These are phyloP conservation scores for Cladosporium sp. DNA, from an alignment of 2,329 filamentous ascomycete species.

Conservation along the genomic window DNA sequence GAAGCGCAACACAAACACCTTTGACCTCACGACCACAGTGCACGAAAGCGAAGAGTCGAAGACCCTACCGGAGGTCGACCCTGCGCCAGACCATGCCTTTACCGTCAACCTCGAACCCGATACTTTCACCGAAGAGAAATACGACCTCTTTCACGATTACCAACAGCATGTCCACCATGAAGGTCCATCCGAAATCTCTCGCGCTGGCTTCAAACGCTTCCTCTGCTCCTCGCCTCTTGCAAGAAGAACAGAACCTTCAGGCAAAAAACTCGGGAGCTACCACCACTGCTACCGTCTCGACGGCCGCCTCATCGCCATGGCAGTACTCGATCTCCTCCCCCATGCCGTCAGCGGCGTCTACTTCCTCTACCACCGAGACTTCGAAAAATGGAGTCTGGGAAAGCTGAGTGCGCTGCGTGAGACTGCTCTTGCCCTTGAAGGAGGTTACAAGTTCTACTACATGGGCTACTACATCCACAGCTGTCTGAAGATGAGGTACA, in stretches of 20 bases:
- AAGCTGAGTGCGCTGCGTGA: conserved; percentile 73
- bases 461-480: conserved; percentile 79
- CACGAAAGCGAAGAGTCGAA: conserved; percentile 62
- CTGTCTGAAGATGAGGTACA: conserved; percentile 81
- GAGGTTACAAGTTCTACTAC: conserved; percentile 73
- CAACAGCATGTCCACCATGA: conserved; percentile 71
- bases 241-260: conserved; percentile 46
- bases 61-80: conserved; percentile 40
- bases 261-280: conserved; percentile 63
- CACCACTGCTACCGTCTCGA: conserved; percentile 81
- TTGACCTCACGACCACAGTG: conserved; percentile 62
- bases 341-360: conserved; percentile 77
- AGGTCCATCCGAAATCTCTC: conserved; percentile 53
- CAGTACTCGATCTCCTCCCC: conserved; percentile 72
- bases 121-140: conserved; percentile 73
- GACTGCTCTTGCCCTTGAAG: conserved; percentile 65
- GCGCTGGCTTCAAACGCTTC: conserved; percentile 63
- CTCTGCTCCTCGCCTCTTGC: conserved; percentile 67
- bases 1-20: conserved; percentile 61
- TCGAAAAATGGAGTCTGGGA: conserved; percentile 65
- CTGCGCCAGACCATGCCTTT: conserved; percentile 61
- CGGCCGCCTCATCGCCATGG: conserved; percentile 69
- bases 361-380: conserved; percentile 74
- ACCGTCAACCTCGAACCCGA: conserved; percentile 67
- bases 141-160: conserved; percentile 66